Conservation (phyloP, 306 rosid genomes). For the Prunus salicina region DNA sequence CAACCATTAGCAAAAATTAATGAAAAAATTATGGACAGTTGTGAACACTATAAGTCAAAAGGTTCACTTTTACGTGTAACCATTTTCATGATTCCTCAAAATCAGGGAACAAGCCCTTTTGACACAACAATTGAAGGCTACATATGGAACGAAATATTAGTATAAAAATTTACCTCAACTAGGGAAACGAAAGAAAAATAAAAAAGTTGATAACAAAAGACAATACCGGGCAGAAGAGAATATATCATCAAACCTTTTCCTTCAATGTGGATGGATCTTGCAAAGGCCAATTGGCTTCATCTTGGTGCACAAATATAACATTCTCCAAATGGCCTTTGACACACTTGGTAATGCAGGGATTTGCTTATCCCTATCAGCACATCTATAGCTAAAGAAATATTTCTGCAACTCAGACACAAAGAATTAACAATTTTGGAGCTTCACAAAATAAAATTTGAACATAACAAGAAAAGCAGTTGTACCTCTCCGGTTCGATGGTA, state of each 20-base stretch:
- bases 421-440: neutral
- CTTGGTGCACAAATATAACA: constrained; percentile 92
- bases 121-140: neutral
- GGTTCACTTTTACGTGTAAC: neutral
- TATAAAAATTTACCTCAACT: neutral
- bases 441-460: neutral
- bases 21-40: neutral
- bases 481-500: constrained; percentile 90
- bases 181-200: neutral
- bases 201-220: constrained; percentile 2
- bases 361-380: constrained; percentile 92
- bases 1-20: neutral
- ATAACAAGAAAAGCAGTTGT: neutral
- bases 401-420: constrained; percentile 41
- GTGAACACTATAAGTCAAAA: neutral
- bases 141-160: neutral
- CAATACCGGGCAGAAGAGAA: constrained; percentile 86
- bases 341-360: constrained; percentile 93
- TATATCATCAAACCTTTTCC: constrained; percentile 88
- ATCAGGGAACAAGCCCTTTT: neutral
- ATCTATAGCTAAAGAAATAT: constrained; percentile 90
- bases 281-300: constrained; percentile 98
- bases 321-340: constrained; percentile 86
- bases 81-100: neutral
- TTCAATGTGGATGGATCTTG: constrained; percentile 94